Conservation (phyloP, 164 flowering plant species). For the Dillenia suffruticosa region DNA sequence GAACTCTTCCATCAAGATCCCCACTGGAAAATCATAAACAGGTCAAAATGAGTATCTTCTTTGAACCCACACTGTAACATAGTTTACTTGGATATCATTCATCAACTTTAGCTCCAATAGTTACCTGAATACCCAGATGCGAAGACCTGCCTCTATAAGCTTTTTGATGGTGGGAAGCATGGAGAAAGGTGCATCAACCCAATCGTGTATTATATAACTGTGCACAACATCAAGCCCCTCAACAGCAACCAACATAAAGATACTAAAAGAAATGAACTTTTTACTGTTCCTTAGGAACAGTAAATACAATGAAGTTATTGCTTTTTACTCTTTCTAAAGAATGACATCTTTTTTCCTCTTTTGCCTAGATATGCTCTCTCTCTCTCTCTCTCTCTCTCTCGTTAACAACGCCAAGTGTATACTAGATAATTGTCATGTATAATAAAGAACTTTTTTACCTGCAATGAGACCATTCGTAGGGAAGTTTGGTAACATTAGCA, state of each 20-base stretch:
- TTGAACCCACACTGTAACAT: not conserved
- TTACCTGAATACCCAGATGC: constrained; percentile 67
- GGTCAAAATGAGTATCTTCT: not conserved
- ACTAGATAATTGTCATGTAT: not conserved
- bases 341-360: too few relatives aligned
- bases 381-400: too few relatives aligned
- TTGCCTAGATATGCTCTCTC: too few relatives aligned
- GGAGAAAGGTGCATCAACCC: constrained; percentile 45
- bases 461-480: constrained; percentile 76
- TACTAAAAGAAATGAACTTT: not conserved
- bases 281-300: not conserved
- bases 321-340: too few relatives aligned
- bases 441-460: constrained; percentile 27
- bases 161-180: constrained; percentile 47
- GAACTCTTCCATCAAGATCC: constrained; percentile 73
- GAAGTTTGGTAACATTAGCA: constrained; percentile 70
- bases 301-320: not conserved
- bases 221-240: not conserved
- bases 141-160: constrained; percentile 42
- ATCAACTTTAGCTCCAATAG: too few relatives aligned
- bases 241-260: not conserved
- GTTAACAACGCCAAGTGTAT: too few relatives aligned
- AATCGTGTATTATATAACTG: constrained; percentile 33
- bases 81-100: not conserved
- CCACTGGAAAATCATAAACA: constrained; percentile 33